Base-by-base conservation (phyloP, 2,329 filamentous ascomycete species). In the Rutstroemia sp. region DNA sequence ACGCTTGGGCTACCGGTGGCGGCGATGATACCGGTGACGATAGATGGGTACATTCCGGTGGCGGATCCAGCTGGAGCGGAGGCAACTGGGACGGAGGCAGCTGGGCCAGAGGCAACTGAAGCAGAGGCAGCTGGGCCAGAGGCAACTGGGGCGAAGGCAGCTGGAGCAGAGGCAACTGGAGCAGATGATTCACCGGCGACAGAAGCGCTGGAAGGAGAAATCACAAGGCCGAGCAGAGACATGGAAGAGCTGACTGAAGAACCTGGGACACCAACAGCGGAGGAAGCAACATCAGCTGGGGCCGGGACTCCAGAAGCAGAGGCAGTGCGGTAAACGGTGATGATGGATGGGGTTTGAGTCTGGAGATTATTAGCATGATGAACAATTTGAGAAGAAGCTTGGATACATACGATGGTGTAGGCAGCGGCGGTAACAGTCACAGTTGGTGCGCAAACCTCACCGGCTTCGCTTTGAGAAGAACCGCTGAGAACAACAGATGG, bases 391-490 rank as follows among this genome's bases (percentile, higher is more conserved):
- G 12, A 19, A 14, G 10, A 34, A 34, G 30, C 30, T 14, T 34
- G 9, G 14, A 53, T 38, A 54, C 51, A 30, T 54, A 54, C 51
- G 48, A 54, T 44, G 34, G 51, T 48, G 49, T 36, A 51, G 40
- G 49, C 34, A 19, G 48, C 38, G 27, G 48, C 48, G 6, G 48
- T 39, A 27, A 51, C 19, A 19, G 48, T 51, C 25, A 53, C 25
- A 19, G 47, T 14, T n/a, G 51, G 47, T 53, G 42, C 16, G 25
- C 51, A 53, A 47, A 36, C 51, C 21, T 47, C 42, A 53, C 38
- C 30, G 12, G 10, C 30, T 9, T 34, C 30, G 30, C 30, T 34
- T 12, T 34, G 30, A 34, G 30, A 34, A 34, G 30, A 10, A 34
- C 30, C 30, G 4, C 30, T 12, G 9, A 34, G 10, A 10, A 12